Evolutionary conservation across 768 basidiomycete genomes (phyloP).

Genomic region (Rhizopogon vinicolor): DNA sequence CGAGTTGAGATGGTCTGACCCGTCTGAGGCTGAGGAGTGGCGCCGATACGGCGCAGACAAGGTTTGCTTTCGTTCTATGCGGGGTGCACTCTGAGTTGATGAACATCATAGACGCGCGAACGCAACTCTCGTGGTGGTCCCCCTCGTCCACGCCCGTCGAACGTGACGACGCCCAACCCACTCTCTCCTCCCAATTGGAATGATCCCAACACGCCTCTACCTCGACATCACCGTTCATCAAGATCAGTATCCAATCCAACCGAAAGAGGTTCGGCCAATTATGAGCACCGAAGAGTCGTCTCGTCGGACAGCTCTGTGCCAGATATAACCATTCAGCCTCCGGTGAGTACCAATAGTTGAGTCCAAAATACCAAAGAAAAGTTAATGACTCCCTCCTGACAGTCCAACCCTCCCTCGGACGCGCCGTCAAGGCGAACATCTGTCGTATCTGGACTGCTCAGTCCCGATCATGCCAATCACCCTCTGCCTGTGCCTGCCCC

Average conservation of each 20-base stretch:
- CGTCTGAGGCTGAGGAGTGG: conserved; percentile 27
- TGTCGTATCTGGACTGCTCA: conserved; percentile 15
- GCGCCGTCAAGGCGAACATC: conserved; percentile 23
- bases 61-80: conserved; percentile 8
- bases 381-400: conserved; percentile 2
- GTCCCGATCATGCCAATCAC: conserved; percentile 26
- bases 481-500: conserved; percentile 22
- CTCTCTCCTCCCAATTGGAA: conserved; percentile 18
- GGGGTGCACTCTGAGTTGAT: neutral
- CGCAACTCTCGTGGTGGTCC: conserved; percentile 10
- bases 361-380: neutral
- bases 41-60: conserved; percentile 16
- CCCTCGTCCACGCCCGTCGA: conserved; percentile 13
- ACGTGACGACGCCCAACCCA: conserved; percentile 20
- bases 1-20: conserved; percentile 30
- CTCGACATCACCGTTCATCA: conserved; percentile 22
- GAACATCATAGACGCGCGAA: conserved; percentile 11
- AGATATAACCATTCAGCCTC: conserved; percentile 27
- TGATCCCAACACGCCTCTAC: conserved; percentile 7
- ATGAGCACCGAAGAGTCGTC: conserved; percentile 15
- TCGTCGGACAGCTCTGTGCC: conserved; percentile 31
- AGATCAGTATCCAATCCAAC: conserved; percentile 11
- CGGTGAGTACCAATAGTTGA: conserved; percentile 16
- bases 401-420: conserved; percentile 29
- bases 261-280: conserved; percentile 1